Base-by-base conservation (phyloP, 1,284 basidiomycete genomes). In the Pterulicium gracile region DNA sequence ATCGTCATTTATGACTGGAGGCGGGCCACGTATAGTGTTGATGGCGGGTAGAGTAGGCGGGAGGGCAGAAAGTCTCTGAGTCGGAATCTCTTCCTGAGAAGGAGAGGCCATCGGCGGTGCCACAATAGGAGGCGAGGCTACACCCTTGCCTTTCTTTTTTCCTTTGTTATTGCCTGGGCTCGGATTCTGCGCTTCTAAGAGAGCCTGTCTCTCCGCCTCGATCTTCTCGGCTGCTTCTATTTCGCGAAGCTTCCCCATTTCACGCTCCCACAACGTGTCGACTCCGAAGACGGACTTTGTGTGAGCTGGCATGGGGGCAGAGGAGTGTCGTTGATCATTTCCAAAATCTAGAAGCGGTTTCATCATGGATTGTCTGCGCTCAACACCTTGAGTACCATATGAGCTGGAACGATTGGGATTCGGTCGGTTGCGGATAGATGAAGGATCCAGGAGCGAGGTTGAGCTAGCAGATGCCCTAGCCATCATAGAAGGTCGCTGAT, bases 401-500 rank as follows among this genome's bases (percentile, higher is more conserved):
- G 72, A 66, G 45, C 62, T 66, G 53, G 69, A 52, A 34, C 61
- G 66, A 43, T 72, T 66, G n/a, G 69, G 63, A 15, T 56, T 51
- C 10, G 76, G 74, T 27, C 69, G 67, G 12, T 56, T 58, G 46
- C 69, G 68, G 39, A 88, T 65, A 1, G 75, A 66, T 23, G 72
- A 67, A 13, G 83, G 81, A 58, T 88, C 83, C 54, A 89, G 85
- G 44, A 88, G 58, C 0, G 87, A 85, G 53, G 72, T 81, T 18
- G 74, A 62, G 17, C 75, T 75, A 46, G 70, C 62, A 23, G 68
- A 61, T 27, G 68, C 65, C 50, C 87, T 75, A 36, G 76, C 73
- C 87, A 89, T 89, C 87, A 89, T 89, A 4, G 85, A 83, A 13
- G 87, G 85, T 45, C 87, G 72, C 53, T 83, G 71, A 55, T 89